Evolutionary conservation across 2,329 filamentous ascomycete species (phyloP), one percentile per base, ranked within the genome.

Genomic region (Diaporthe ilicicola): DNA sequence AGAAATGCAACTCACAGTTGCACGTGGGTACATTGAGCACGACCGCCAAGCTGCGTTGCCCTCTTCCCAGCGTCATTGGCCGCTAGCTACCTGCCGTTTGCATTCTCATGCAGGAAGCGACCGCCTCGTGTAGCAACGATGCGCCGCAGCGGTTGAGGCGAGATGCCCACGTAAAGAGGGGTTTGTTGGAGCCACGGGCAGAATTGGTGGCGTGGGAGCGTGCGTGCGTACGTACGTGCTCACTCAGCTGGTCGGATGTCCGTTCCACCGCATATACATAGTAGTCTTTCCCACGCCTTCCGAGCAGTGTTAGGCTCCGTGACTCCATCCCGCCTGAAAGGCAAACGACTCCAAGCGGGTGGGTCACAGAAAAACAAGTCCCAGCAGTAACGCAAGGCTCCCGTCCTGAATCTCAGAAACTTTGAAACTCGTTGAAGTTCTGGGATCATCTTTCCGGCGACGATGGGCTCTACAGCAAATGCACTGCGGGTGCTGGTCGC

Each of bases 401-500:
- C 34, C 27, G 13, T 24, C 46, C 19, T n/a, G 8, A 12, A 24
- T 37, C 27, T 64, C 10, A 7, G 27, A 0, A 62, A 22, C 2
- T 19, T 22, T 12, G 29, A 42, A 19, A 22, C 24, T 48, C 2
- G 4, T 34, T 34, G 4, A 19, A 8, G 12, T 62, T 19, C n/a
- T 64, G 59, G 19, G 8, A 24, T 15, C 32, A 15, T 22, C 7
- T 6, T 50, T n/a, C n/a, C n/a, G n/a, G 27, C n/a, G 44, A 29
- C 29, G 44, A 67, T 67, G 65, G 51, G 39, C 3, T 56, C 51
- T 37, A 56, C 65, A 6, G 9, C 22, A 39, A 62, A 61, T 15
- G 48, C 46, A 19, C 46, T 72, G 7, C 55, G 54, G 15, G 50
- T 70, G 19, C 64, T 72, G 27, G 59, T 72, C 37, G 71, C 46